Percentiles rank a stretch among this genome's conserved stretches.
These are phyloP conservation scores for Blepharisma undulans DNA, from an alignment of 169 alveolate genomes.

Conservation along the genomic window DNA sequence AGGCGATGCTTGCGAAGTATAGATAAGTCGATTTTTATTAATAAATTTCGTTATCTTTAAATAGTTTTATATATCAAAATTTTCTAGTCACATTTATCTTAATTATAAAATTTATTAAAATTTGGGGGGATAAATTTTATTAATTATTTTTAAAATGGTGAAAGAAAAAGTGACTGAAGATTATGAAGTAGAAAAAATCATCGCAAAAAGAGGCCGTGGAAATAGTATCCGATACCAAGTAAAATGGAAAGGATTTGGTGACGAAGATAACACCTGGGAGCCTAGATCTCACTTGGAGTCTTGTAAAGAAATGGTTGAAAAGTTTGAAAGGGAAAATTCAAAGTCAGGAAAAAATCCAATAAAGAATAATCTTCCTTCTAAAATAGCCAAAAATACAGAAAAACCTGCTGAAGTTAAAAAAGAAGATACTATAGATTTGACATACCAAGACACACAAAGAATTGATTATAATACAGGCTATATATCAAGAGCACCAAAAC, in stretches of 20 bases:
- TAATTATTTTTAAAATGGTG: not conserved
- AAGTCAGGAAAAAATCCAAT: not conserved
- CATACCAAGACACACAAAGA: too few species aligned
- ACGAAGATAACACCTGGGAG: slow-evolving; percentile 33
- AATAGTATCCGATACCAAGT: not conserved
- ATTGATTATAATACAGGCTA: too few species aligned
- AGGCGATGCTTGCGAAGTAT: not conserved
- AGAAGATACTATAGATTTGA: not conserved
- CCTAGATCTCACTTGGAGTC: not conserved
- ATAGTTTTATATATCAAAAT: not conserved
- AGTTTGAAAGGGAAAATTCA: not conserved
- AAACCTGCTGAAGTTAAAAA: not conserved
- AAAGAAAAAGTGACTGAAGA: not conserved
- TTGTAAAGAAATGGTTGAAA: not conserved
- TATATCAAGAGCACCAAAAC: too few species aligned
- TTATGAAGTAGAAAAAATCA: slow-evolving; percentile 18
- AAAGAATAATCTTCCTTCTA: not conserved
- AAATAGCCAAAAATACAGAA: not conserved
- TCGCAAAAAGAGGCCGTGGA: not conserved
- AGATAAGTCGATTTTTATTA: not conserved
- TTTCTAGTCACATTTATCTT: not conserved
- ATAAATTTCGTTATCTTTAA: not conserved
- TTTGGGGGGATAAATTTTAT: not conserved
- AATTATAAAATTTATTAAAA: too few species aligned
- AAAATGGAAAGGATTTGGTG: slow-evolving; percentile 16